Conservation (phyloP, 2,329 filamentous ascomycete genomes). For the Lachnellula subtilissima region DNA sequence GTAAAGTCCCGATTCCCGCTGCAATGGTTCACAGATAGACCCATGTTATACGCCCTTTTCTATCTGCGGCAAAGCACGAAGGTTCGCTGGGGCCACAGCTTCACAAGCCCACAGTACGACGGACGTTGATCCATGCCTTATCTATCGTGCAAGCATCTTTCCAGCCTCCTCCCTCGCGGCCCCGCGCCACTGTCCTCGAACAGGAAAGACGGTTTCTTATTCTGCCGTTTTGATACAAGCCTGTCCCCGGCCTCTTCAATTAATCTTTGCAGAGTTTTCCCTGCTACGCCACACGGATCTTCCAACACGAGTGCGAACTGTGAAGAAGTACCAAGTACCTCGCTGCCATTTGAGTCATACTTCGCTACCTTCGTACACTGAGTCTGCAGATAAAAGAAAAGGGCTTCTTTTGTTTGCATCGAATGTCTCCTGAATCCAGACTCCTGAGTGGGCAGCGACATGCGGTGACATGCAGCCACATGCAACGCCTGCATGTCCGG, state of each 20-base stretch:
- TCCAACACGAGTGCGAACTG: neutral
- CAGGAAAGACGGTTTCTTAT: slow-evolving; percentile 2
- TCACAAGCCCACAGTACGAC: neutral
- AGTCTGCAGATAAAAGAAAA: slow-evolving; percentile 1
- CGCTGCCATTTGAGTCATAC: slow-evolving; percentile 2
- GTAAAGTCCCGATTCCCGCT: slow-evolving; percentile 2
- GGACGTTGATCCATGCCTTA: neutral
- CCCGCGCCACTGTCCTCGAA: neutral
- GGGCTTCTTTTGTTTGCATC: slow-evolving; percentile 10
- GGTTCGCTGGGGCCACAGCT: neutral
- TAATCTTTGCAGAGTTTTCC: slow-evolving; percentile 25
- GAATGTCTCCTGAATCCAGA: neutral
- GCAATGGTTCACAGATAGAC: slow-evolving; percentile 7
- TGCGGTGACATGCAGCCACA: too few species aligned
- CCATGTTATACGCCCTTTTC: neutral
- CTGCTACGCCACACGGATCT: slow-evolving; percentile 2
- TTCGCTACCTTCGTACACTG: neutral
- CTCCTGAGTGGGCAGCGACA: neutral
- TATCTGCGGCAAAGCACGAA: neutral
- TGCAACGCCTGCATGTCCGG: slow-evolving; percentile 2
- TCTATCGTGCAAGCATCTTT: neutral
- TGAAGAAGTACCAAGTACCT: neutral
- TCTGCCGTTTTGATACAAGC: slow-evolving; percentile 12
- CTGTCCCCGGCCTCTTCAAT: slow-evolving; percentile 7
- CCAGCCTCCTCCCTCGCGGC: neutral